Evolutionary conservation across 2,329 filamentous ascomycete species (phyloP).

Genomic region (Claviceps cyperi): DNA sequence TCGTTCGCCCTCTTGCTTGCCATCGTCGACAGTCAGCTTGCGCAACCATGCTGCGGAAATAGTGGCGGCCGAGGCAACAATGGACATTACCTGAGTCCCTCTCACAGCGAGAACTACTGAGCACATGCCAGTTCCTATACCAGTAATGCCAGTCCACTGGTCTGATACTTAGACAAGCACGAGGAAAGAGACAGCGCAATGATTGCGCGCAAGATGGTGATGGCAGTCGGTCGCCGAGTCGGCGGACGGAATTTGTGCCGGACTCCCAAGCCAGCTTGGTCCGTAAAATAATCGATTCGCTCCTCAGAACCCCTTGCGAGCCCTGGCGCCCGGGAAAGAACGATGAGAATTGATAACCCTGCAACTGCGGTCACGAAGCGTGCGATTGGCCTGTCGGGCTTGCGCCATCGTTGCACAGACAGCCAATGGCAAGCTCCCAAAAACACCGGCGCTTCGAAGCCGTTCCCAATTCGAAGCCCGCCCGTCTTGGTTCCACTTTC

Average conservation of each 20-base stretch:
- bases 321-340: conserved; percentile 9
- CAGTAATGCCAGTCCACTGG: too few relatives aligned
- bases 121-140: too few relatives aligned
- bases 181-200: neutral
- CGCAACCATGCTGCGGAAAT: neutral
- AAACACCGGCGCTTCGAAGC: conserved; percentile 19
- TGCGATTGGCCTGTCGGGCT: conserved; percentile 18
- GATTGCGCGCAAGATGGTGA: conserved; percentile 1
- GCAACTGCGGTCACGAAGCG: conserved; percentile 18
- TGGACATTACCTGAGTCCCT: neutral
- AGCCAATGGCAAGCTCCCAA: conserved; percentile 23
- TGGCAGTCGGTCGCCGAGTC: neutral
- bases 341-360: conserved; percentile 24
- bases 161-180: too few relatives aligned
- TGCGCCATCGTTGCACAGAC: conserved; percentile 13
- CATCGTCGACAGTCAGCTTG: neutral
- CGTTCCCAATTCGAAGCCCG: conserved; percentile 18
- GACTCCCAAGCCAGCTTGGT: neutral
- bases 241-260: neutral
- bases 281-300: neutral
- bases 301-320: conserved; percentile 1
- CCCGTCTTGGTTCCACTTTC: conserved; percentile 13
- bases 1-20: neutral
- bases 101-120: neutral
- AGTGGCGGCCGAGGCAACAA: neutral